A percentile compares a stretch with the other conserved stretches of the same genome.
phyloP scores from a whole-genome alignment of 768 basidiomycete species.

The Leccinum aurantiacum region DNA sequence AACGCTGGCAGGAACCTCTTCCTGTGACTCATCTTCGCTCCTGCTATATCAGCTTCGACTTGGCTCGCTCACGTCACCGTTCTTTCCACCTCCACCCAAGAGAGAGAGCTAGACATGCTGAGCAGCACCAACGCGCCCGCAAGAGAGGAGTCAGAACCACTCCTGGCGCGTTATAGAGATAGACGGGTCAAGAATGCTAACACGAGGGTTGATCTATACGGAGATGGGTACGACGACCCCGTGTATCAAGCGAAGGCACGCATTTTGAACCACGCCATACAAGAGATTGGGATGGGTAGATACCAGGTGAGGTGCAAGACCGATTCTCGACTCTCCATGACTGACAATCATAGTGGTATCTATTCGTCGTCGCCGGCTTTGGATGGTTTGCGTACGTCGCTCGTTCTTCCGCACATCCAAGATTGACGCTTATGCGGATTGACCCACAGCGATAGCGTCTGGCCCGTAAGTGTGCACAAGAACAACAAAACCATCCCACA shows the following conservation, averaged over 20 bases:
- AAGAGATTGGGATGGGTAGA: constrained; percentile 57
- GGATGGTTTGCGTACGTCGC: constrained; percentile 41
- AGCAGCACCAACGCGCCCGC: no score
- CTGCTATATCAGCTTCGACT: no score
- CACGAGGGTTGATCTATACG: constrained; percentile 29
- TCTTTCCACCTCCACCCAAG: no score
- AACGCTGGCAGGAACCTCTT: no score
- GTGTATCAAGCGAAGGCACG: constrained; percentile 51
- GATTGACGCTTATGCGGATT: no score
- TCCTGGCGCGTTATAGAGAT: no score
- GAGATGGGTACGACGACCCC: constrained; percentile 42
- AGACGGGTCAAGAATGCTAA: no score
- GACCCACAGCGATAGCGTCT: constrained; percentile 30
- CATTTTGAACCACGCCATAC: constrained; percentile 46
- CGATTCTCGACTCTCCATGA: background rate
- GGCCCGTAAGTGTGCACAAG: constrained; percentile 34
- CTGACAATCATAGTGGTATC: constrained; percentile 31
- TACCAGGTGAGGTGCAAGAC: constrained; percentile 48
- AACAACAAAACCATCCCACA: background rate
- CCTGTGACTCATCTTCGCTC: no score
- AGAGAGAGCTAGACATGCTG: no score
- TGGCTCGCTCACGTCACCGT: no score
- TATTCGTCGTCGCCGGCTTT: constrained; percentile 41
- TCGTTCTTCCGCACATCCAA: no score
- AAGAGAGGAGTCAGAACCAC: no score